Conservation (phyloP, 2,329 filamentous ascomycete genomes). For the Cladorrhinum sp. region DNA sequence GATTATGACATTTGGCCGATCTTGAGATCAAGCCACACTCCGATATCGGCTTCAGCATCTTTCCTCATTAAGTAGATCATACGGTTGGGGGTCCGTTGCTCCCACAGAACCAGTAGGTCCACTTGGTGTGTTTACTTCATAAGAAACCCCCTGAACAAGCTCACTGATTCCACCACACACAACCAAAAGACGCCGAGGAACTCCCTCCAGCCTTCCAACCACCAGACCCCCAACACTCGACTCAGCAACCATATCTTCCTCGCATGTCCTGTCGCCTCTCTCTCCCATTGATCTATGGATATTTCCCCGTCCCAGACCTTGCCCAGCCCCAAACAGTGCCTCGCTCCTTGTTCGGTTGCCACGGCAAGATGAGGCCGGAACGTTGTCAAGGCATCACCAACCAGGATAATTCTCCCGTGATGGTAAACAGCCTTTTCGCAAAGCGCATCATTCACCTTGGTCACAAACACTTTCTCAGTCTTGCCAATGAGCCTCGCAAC, state of each 20-base stretch:
- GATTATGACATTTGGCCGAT: neutral
- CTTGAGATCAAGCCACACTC: neutral
- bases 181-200: conserved; percentile 1
- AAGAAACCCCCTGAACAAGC: neutral
- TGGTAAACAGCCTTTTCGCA: conserved; percentile 37
- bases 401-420: conserved; percentile 41
- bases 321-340: conserved; percentile 40
- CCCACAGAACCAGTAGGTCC: neutral
- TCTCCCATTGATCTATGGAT: conserved; percentile 35
- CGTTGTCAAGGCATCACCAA: conserved; percentile 46
- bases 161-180: conserved; percentile 9
- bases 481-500: conserved; percentile 41
- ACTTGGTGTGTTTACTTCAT: neutral
- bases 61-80: neutral
- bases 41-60: neutral
- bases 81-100: too few species aligned
- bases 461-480: conserved; percentile 43
- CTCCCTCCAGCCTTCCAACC: conserved; percentile 13
- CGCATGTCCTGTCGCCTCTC: conserved; percentile 12
- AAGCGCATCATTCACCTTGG: conserved; percentile 43
- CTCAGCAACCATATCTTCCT: conserved; percentile 20
- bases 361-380: conserved; percentile 46
- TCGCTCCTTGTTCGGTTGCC: conserved; percentile 46
- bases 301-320: conserved; percentile 39
- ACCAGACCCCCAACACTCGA: conserved; percentile 19